These are phyloP conservation scores for Teunomyces panamensis DNA, from an alignment of 805 yeast genomes.

Conservation along the genomic window DNA sequence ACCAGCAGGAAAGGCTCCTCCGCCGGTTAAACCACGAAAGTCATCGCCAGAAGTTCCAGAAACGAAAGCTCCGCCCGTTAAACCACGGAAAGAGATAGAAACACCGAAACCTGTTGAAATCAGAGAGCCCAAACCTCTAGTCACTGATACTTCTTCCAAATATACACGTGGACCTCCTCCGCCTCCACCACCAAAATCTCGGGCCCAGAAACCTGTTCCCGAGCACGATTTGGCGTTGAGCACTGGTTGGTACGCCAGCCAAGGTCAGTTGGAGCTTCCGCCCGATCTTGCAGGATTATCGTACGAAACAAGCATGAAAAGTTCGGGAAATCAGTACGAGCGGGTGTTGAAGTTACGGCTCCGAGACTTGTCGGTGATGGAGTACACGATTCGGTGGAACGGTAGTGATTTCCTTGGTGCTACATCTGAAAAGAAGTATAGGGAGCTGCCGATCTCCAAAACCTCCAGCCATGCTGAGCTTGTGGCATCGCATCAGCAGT, in stretches of 20 bases:
- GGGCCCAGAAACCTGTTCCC: slow-evolving; percentile 18
- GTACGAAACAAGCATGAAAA: slow-evolving; percentile 21
- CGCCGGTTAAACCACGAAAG: slow-evolving; percentile 30
- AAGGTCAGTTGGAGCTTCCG: slow-evolving; percentile 33
- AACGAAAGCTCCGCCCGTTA: slow-evolving; percentile 28
- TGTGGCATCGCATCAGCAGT: slow-evolving; percentile 31
- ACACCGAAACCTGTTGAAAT: not conserved
- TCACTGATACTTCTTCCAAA: not conserved
- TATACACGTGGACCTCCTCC: not conserved
- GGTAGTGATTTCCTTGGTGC: slow-evolving; percentile 19
- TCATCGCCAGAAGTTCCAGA: slow-evolving; percentile 9
- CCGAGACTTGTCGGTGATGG: slow-evolving; percentile 39
- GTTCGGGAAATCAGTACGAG: slow-evolving; percentile 10
- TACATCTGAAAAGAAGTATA: slow-evolving; percentile 26
- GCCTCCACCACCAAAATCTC: slow-evolving; percentile 1
- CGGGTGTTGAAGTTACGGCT: slow-evolving; percentile 37
- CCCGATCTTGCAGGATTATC: slow-evolving; percentile 33
- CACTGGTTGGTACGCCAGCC: slow-evolving; percentile 46
- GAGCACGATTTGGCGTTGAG: slow-evolving; percentile 41
- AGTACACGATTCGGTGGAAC: slow-evolving; percentile 40
- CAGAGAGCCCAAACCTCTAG: too few relatives aligned
- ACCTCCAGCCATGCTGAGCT: slow-evolving; percentile 32
- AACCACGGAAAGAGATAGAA: slow-evolving; percentile 1
- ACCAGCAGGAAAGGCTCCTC: slow-evolving; percentile 15
- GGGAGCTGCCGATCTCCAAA: slow-evolving; percentile 42